Percentiles rank a stretch among this genome's conserved stretches.
phyloP scores from a whole-genome alignment of 495 filamentous ascomycete species.

The Friedmanniomyces endolithicus region DNA sequence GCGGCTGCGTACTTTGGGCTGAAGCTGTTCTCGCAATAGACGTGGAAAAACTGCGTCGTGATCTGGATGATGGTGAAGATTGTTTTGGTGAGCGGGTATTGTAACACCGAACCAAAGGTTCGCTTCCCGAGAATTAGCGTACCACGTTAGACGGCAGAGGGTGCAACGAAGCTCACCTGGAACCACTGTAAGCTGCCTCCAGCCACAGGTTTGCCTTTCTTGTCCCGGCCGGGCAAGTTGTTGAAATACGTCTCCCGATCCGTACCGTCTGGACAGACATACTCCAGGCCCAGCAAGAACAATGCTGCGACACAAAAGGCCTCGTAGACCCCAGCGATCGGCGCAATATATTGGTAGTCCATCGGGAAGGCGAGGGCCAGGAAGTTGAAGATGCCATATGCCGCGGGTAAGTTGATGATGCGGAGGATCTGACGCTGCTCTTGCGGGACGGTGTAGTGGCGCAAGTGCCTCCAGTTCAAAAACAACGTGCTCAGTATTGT shows the following conservation, averaged over 20 bases:
- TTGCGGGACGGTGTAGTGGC: slow-evolving; percentile 14
- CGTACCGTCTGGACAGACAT: slow-evolving; percentile 13
- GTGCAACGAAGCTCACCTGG: background rate
- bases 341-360: slow-evolving; percentile 13
- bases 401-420: slow-evolving; percentile 12
- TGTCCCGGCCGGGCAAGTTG: slow-evolving; percentile 5
- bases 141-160: background rate
- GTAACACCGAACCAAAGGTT: slow-evolving; percentile 3
- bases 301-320: slow-evolving; percentile 14
- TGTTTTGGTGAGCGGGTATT: slow-evolving; percentile 11
- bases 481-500: slow-evolving; percentile 9
- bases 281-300: slow-evolving; percentile 15
- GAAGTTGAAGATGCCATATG: slow-evolving; percentile 14
- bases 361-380: slow-evolving; percentile 9
- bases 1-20: background rate
- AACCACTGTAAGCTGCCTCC: slow-evolving; percentile 15
- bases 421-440: slow-evolving; percentile 18
- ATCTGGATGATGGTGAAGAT: slow-evolving; percentile 12
- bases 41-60: slow-evolving; percentile 11
- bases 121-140: background rate
- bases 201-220: slow-evolving; percentile 4
- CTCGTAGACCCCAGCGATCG: slow-evolving; percentile 14
- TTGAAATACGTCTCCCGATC: slow-evolving; percentile 15
- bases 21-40: slow-evolving; percentile 17
- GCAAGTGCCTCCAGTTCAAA: slow-evolving; percentile 13